A percentile compares a stretch with the other conserved stretches of the same genome.
phyloP scores from a whole-genome alignment of 1,284 basidiomycete genomes.

The Cutaneotrichosporon spelunceum region DNA sequence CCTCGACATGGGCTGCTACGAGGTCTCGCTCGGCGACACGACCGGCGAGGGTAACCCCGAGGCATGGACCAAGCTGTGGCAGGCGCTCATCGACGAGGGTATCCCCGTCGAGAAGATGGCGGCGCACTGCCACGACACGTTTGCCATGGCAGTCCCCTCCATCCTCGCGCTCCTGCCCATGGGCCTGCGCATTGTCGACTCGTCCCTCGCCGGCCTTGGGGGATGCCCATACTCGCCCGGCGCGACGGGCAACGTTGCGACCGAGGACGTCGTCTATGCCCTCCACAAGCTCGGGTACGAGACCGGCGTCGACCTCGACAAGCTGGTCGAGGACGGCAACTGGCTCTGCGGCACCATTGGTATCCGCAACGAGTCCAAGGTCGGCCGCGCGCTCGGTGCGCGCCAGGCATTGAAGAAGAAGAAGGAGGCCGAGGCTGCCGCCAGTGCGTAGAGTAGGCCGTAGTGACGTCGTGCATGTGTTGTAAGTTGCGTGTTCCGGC shows the following conservation, averaged over 20 bases:
- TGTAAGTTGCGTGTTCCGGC: no score
- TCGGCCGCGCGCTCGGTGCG: slow-evolving; percentile 69
- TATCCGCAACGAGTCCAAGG: slow-evolving; percentile 71
- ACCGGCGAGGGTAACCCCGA: slow-evolving; percentile 79
- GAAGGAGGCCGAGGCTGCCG: not conserved
- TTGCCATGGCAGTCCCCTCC: slow-evolving; percentile 65
- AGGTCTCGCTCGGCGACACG: slow-evolving; percentile 88
- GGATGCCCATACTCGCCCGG: slow-evolving; percentile 95
- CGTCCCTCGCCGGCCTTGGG: slow-evolving; percentile 79
- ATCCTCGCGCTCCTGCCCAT: slow-evolving; percentile 52
- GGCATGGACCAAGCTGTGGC: slow-evolving; percentile 65
- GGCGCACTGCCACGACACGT: slow-evolving; percentile 83
- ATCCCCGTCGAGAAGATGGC: slow-evolving; percentile 61
- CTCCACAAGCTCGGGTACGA: slow-evolving; percentile 68
- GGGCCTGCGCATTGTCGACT: slow-evolving; percentile 56
- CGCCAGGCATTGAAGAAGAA: slow-evolving; percentile 33
- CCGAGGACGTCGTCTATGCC: slow-evolving; percentile 84
- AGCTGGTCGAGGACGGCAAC: slow-evolving; percentile 68
- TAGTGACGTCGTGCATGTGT: not conserved
- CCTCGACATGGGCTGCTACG: slow-evolving; percentile 87
- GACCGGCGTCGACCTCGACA: slow-evolving; percentile 64
- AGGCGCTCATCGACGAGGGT: slow-evolving; percentile 61
- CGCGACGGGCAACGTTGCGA: slow-evolving; percentile 88
- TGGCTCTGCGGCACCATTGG: slow-evolving; percentile 73
- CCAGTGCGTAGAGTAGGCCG: not conserved